phyloP scores from a whole-genome alignment of 371 early-diverging fungal species.

The Apophysomyces elegans region DNA sequence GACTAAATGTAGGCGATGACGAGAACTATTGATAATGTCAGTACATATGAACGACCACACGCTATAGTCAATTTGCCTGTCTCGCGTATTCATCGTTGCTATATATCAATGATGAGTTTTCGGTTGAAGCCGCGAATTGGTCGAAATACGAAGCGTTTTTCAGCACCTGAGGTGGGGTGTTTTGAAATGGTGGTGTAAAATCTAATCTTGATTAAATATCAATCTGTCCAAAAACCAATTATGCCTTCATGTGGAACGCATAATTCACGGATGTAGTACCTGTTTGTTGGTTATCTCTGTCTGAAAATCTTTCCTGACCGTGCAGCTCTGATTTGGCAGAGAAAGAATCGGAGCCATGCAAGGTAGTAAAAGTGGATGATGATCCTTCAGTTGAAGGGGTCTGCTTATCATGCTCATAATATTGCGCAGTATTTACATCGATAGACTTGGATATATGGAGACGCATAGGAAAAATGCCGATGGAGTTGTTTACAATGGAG shows the following conservation, averaged over 20 bases:
- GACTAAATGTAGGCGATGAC: constrained; percentile 47
- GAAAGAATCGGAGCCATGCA: not conserved
- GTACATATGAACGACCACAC: not conserved
- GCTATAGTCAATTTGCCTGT: constrained; percentile 21
- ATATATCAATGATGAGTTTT: constrained; percentile 22
- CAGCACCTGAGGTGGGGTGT: constrained; percentile 6
- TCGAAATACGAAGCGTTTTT: constrained; percentile 23
- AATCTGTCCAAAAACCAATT: not conserved
- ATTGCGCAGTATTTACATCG: constrained; percentile 37
- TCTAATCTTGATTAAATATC: constrained; percentile 10
- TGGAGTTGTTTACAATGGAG: not conserved
- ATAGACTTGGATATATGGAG: constrained; percentile 38
- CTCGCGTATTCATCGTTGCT: constrained; percentile 24
- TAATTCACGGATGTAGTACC: not conserved
- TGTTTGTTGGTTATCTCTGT: not conserved
- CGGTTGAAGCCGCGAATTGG: constrained; percentile 25
- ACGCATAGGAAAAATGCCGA: constrained; percentile 1
- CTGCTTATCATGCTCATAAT: not conserved
- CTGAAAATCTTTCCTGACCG: not conserved
- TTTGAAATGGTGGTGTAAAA: constrained; percentile 19
- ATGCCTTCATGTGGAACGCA: not conserved
- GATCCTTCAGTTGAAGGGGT: not conserved
- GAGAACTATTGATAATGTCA: constrained; percentile 30
- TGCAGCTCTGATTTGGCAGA: not conserved
- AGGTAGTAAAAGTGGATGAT: constrained; percentile 6